Conservation (phyloP, 257 asterid genomes). For the Solanum acaule region DNA sequence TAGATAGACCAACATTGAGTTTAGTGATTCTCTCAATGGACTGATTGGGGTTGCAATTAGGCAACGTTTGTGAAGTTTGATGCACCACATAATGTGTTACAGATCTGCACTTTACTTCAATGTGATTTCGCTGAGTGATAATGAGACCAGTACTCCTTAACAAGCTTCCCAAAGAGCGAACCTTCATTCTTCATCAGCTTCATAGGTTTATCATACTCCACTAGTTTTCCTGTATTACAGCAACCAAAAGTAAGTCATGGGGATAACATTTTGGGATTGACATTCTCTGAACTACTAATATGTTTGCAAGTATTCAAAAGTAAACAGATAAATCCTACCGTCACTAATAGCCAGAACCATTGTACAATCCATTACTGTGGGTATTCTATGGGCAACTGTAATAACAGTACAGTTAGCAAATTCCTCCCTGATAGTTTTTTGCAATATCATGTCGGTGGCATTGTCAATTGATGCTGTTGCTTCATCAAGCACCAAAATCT, state of each 20-base stretch:
- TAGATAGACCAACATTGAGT: neutral
- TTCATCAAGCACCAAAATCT: slow-evolving; percentile 79
- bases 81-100: neutral
- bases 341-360: slow-evolving; percentile 57
- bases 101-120: neutral
- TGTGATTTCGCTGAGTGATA: neutral
- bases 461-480: slow-evolving; percentile 99
- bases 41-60: neutral
- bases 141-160: neutral
- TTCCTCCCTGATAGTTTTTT: slow-evolving; percentile 54
- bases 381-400: slow-evolving; percentile 84
- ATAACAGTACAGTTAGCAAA: slow-evolving; percentile 54
- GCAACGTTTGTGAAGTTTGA: neutral
- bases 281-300: neutral
- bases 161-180: neutral
- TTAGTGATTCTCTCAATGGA: neutral
- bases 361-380: slow-evolving; percentile 69
- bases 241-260: neutral
- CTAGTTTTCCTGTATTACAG: neutral
- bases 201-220: neutral
- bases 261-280: neutral
- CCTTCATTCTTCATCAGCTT: neutral
- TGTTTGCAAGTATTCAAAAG: neutral
- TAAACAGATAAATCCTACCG: slow-evolving; percentile 22
- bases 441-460: slow-evolving; percentile 80